Conservation (phyloP, 2,329 filamentous ascomycete species). For the Leptosphaerulina australis region DNA sequence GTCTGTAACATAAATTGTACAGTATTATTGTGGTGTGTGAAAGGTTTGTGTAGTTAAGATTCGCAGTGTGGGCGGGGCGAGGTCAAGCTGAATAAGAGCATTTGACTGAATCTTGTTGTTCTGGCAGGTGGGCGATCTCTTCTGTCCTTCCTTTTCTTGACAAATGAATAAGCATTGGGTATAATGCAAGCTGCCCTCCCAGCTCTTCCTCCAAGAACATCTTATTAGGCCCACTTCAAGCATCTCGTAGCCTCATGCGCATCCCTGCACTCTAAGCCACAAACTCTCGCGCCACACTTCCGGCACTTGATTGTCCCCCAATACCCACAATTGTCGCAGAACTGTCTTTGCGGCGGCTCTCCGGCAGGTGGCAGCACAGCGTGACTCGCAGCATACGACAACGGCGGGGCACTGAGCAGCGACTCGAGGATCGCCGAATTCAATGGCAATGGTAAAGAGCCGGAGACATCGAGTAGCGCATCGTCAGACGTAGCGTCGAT, state of each 20-base stretch:
- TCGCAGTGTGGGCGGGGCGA: background rate
- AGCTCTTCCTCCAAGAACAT: background rate
- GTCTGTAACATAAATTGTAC: background rate
- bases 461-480: constrained; percentile 60
- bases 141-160: background rate
- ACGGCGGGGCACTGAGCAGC: constrained; percentile 67
- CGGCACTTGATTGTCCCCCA: constrained; percentile 78
- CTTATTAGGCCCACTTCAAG: constrained; percentile 43
- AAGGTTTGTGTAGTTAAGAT: no score
- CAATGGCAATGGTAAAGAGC: constrained; percentile 64
- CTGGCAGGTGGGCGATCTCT: background rate
- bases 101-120: background rate
- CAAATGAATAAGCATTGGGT: constrained; percentile 15
- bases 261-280: constrained; percentile 75
- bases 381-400: constrained; percentile 70
- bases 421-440: constrained; percentile 66
- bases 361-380: constrained; percentile 48
- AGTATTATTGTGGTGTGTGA: background rate
- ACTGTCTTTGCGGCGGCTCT: constrained; percentile 63
- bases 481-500: constrained; percentile 47
- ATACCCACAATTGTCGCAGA: constrained; percentile 82
- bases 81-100: background rate
- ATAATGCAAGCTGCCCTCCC: constrained; percentile 16
- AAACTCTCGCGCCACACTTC: constrained; percentile 79
- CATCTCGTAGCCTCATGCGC: constrained; percentile 72